phyloP scores from a whole-genome alignment of 2,329 filamentous ascomycete genomes.

The Orbilia blumenaviensis region DNA sequence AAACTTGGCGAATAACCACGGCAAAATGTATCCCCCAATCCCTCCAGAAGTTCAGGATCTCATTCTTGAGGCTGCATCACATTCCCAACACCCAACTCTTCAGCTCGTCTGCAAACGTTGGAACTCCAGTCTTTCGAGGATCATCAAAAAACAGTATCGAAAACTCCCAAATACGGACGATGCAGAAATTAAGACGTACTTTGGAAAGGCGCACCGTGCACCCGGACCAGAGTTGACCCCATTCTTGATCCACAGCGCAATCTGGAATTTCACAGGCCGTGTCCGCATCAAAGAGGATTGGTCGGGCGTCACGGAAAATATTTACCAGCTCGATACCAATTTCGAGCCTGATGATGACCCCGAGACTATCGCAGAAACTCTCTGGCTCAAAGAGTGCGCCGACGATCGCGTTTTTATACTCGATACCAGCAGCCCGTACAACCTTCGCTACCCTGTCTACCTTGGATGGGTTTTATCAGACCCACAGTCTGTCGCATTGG shows the following conservation, averaged over 20 bases:
- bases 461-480: slow-evolving; percentile 11
- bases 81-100: slow-evolving; percentile 9
- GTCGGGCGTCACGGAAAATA: background rate
- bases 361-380: background rate
- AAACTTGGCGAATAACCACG: too few relatives aligned
- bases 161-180: background rate
- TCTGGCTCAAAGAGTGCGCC: background rate
- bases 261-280: background rate
- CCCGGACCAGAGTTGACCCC: background rate
- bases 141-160: slow-evolving; percentile 8
- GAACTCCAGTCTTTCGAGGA: background rate
- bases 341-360: background rate
- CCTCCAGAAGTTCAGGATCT: slow-evolving; percentile 22
- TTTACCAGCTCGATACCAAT: background rate
- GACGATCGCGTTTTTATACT: slow-evolving; percentile 18
- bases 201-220: background rate
- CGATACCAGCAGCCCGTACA: background rate
- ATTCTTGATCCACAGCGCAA: slow-evolving; percentile 21
- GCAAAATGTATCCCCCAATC: background rate
- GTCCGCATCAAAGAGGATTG: background rate
- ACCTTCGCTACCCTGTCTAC: background rate
- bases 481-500: background rate
- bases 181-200: background rate
- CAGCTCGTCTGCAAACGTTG: slow-evolving; percentile 15
- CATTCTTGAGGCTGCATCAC: slow-evolving; percentile 12